These are phyloP conservation scores for Chlorella sp. DNA, from an alignment of 139 green algal species.

Conservation along the genomic window DNA sequence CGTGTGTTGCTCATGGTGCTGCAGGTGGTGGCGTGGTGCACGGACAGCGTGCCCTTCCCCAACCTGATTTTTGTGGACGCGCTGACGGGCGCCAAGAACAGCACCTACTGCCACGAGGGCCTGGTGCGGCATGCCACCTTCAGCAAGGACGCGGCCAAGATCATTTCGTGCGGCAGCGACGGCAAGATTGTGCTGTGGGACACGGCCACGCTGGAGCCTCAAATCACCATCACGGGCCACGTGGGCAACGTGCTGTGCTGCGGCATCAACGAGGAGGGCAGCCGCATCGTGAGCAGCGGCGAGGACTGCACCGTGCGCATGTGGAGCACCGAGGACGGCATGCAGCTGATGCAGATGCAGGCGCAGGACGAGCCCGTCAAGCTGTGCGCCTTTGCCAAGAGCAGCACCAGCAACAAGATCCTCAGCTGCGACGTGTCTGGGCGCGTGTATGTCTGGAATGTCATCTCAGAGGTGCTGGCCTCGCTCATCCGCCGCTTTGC, in stretches of 20 bases:
- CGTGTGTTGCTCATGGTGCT: no score
- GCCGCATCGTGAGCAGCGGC: constrained; percentile 19
- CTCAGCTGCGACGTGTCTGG: constrained; percentile 28
- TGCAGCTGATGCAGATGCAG: constrained; percentile 33
- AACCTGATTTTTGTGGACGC: constrained; percentile 35
- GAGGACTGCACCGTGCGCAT: constrained; percentile 39
- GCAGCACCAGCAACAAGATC: constrained; percentile 12
- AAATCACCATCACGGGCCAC: constrained; percentile 15
- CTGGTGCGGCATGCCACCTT: constrained; percentile 23
- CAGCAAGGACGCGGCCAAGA: constrained; percentile 16
- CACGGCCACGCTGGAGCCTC: constrained; percentile 26
- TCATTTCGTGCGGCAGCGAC: constrained; percentile 26
- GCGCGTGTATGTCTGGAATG: constrained; percentile 34
- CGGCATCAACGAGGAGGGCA: constrained; percentile 28
- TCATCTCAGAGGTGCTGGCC: constrained; percentile 30
- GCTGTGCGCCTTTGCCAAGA: constrained; percentile 27
- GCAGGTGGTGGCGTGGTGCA: constrained; percentile 33
- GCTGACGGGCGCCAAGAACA: constrained; percentile 23
- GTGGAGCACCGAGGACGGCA: constrained; percentile 32
- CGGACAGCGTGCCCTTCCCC: constrained; percentile 32
- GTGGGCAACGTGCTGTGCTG: constrained; percentile 37
- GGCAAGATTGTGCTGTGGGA: constrained; percentile 30
- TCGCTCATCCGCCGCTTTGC: constrained; percentile 29
- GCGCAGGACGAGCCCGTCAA: constrained; percentile 37
- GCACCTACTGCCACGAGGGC: constrained; percentile 39